Evolutionary conservation across 768 basidiomycete genomes (phyloP).

Genomic region (Phanerochaete carnosa): DNA sequence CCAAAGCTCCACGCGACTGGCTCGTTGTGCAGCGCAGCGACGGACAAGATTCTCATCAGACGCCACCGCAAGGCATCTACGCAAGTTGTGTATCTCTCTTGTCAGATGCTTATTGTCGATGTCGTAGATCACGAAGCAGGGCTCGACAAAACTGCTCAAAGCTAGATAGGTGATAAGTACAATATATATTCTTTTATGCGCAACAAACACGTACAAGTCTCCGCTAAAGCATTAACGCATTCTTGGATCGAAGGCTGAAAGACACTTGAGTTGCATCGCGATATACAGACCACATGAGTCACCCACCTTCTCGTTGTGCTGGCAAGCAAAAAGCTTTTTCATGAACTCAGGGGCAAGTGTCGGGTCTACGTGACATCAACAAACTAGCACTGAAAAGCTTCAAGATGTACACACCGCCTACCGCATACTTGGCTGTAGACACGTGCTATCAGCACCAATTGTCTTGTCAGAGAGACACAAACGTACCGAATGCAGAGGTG

Average conservation of each 20-base stretch:
- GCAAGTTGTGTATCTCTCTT: slow-evolving; percentile 34
- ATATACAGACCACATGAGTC: no score
- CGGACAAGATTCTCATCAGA: slow-evolving; percentile 37
- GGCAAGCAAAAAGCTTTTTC: slow-evolving; percentile 62
- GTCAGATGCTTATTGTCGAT: slow-evolving; percentile 43
- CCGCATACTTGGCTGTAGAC: slow-evolving; percentile 37
- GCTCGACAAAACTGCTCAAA: slow-evolving; percentile 59
- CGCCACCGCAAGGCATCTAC: slow-evolving; percentile 27
- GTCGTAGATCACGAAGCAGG: slow-evolving; percentile 53
- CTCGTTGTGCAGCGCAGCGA: slow-evolving; percentile 42
- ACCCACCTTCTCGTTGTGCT: slow-evolving; percentile 78
- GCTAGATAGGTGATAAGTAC: slow-evolving; percentile 39
- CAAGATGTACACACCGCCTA: slow-evolving; percentile 29
- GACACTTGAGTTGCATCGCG: not conserved
- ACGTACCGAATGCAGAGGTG: slow-evolving; percentile 54
- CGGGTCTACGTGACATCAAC: slow-evolving; percentile 48
- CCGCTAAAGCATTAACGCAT: slow-evolving; percentile 58
- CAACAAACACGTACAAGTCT: slow-evolving; percentile 47
- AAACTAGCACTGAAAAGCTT: not conserved
- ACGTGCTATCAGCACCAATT: not conserved
- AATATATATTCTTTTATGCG: not conserved
- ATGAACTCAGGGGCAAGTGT: slow-evolving; percentile 57
- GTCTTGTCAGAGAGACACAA: not conserved
- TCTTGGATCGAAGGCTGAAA: slow-evolving; percentile 75
- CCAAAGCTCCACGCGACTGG: slow-evolving; percentile 37